Conservation (phyloP, 2,329 filamentous ascomycete genomes). For the Colletotrichum chrysophilum region DNA sequence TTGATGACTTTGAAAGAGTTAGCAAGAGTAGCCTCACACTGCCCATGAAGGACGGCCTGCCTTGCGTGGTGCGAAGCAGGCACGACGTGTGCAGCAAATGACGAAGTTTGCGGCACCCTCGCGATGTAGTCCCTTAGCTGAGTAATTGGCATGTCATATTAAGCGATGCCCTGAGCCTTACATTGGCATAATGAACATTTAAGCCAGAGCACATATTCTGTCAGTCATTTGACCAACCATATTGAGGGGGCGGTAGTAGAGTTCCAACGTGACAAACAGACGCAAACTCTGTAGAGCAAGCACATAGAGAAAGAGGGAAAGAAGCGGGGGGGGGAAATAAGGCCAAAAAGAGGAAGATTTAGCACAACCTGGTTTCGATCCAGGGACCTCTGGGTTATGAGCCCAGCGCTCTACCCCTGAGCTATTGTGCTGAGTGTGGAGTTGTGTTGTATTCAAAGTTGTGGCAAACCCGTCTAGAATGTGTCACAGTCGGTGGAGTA, state of each 20-base stretch:
- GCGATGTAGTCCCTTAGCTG: neutral
- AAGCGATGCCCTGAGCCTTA: neutral
- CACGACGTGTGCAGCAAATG: neutral
- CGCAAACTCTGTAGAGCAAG: neutral
- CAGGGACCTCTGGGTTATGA: conserved; percentile 24
- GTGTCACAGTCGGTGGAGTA: neutral
- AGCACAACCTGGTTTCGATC: conserved; percentile 20
- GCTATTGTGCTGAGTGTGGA: conserved; percentile 13
- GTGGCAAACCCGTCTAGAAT: rapidly evolving
- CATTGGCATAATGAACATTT: neutral
- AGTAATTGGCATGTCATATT: neutral
- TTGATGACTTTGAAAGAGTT: conserved; percentile 50
- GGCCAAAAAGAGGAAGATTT: no score
- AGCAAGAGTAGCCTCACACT: conserved; percentile 68
- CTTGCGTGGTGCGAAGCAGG: conserved; percentile 40
- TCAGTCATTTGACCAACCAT: neutral
- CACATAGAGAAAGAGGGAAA: neutral
- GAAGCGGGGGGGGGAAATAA: neutral
- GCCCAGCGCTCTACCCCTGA: conserved; percentile 24
- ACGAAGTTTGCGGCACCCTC: neutral
- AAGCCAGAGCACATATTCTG: neutral
- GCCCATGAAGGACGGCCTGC: conserved; percentile 67
- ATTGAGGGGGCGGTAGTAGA: neutral
- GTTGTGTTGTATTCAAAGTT: neutral
- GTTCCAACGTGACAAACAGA: neutral